These are phyloP conservation scores for Aspergillus cavernicola DNA, from an alignment of 495 filamentous ascomycete genomes.

Conservation along the genomic window DNA sequence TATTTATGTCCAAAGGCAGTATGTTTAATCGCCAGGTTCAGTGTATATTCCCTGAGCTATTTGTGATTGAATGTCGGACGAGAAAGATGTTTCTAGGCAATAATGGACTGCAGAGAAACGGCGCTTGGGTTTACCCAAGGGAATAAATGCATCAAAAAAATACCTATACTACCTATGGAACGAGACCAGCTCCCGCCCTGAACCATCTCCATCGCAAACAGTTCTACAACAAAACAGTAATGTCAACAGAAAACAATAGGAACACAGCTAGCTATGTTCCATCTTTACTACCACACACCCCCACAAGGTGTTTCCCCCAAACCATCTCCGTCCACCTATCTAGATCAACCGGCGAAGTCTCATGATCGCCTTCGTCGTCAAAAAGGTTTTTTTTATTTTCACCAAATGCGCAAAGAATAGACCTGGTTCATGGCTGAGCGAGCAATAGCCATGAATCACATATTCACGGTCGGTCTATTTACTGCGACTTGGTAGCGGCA, in stretches of 20 bases:
- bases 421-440: conserved; percentile 8
- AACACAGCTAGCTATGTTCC: neutral
- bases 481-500: conserved; percentile 55
- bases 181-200: conserved; percentile 9
- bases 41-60: conserved; percentile 8
- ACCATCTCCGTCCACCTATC: conserved; percentile 1
- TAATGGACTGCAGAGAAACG: conserved; percentile 3
- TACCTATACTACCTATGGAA: conserved; percentile 14
- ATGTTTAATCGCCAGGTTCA: neutral
- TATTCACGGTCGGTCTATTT: conserved; percentile 14
- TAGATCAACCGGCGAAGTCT: conserved; percentile 6
- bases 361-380: conserved; percentile 8
- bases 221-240: conserved; percentile 22
- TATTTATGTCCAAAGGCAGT: neutral
- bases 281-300: conserved; percentile 3
- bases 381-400: conserved; percentile 2
- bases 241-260: conserved; percentile 10
- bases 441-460: conserved; percentile 7
- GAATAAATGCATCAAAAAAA: conserved; percentile 22
- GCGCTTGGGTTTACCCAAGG: conserved; percentile 21
- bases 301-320: neutral
- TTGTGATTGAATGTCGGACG: neutral
- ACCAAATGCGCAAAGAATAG: conserved; percentile 12
- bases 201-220: conserved; percentile 9
- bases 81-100: conserved; percentile 5